A percentile compares a stretch with the other conserved stretches of the same genome.
These are phyloP conservation scores for Lenwebbia sp. DNA, from an alignment of 345 rosid genomes.

Conservation along the genomic window DNA sequence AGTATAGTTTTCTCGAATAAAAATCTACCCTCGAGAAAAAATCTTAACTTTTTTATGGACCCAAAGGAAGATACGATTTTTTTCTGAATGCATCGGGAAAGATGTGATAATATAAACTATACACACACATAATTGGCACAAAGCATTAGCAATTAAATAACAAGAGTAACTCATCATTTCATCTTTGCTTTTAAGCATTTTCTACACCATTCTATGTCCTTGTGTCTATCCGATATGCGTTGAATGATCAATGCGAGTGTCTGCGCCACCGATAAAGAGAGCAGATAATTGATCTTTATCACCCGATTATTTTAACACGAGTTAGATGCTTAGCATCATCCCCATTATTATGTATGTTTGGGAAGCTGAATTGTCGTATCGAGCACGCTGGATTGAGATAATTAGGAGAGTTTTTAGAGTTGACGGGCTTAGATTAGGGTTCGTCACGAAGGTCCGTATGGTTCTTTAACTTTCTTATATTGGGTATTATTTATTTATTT, in stretches of 20 bases:
- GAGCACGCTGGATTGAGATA: not conserved
- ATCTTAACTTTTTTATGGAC: not conserved
- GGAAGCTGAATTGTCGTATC: not conserved
- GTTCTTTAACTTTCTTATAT: not conserved
- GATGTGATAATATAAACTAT: not conserved
- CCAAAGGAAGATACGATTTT: not conserved
- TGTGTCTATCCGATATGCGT: not conserved
- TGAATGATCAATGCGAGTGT: not conserved
- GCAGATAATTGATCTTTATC: not conserved
- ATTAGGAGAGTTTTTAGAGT: not conserved
- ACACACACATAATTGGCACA: not conserved
- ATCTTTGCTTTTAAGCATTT: not conserved
- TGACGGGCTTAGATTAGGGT: not conserved
- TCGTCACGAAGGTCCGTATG: not conserved
- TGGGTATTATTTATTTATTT: not conserved
- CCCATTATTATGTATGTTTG: not conserved
- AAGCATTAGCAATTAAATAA: not conserved
- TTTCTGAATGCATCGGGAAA: not conserved
- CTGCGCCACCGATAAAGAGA: not conserved
- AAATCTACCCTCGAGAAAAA: not conserved
- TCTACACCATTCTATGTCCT: not conserved
- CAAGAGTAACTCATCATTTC: not conserved
- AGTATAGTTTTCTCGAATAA: not conserved
- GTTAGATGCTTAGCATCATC: not conserved
- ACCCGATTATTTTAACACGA: not conserved